phyloP scores from a whole-genome alignment of 2,329 filamentous ascomycete species.

The Ambrosiella beaveri region DNA sequence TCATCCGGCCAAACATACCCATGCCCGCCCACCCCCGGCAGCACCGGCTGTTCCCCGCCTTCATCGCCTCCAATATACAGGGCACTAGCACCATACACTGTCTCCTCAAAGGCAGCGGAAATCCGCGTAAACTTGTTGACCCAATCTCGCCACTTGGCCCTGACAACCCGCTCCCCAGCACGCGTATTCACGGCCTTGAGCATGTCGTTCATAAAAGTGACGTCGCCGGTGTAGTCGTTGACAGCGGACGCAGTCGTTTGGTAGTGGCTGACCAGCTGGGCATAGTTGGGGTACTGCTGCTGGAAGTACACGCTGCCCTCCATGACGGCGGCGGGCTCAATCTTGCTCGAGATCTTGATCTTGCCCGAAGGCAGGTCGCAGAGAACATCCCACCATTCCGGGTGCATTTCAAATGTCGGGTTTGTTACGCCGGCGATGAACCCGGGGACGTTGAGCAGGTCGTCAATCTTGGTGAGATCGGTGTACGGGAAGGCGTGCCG shows the following conservation, averaged over 20 bases:
- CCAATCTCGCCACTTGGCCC: constrained; percentile 87
- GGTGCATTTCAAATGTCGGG: constrained; percentile 83
- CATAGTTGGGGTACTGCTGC: constrained; percentile 49
- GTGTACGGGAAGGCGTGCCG: constrained; percentile 96
- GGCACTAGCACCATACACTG: constrained; percentile 81
- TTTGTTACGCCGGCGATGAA: constrained; percentile 98
- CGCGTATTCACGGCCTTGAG: constrained; percentile 67
- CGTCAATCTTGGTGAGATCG: constrained; percentile 92
- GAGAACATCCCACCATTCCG: constrained; percentile 95
- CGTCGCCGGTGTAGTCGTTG: constrained; percentile 66
- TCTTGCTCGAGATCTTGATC: constrained; percentile 83
- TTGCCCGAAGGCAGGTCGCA: constrained; percentile 84
- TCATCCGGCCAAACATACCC: constrained; percentile 94
- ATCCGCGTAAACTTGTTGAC: constrained; percentile 87
- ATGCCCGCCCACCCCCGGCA: constrained; percentile 51
- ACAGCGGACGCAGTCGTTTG: constrained; percentile 26
- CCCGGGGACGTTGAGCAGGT: constrained; percentile 84
- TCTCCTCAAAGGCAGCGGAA: constrained; percentile 85
- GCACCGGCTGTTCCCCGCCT: constrained; percentile 38
- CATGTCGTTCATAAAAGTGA: constrained; percentile 75
- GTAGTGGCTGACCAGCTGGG: constrained; percentile 25
- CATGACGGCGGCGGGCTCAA: constrained; percentile 63
- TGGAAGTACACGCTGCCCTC: constrained; percentile 82
- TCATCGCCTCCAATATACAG: constrained; percentile 72
- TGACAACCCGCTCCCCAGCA: constrained; percentile 75